Conservation (phyloP, 2,329 filamentous ascomycete species). For the Beauveria brongniartii region DNA sequence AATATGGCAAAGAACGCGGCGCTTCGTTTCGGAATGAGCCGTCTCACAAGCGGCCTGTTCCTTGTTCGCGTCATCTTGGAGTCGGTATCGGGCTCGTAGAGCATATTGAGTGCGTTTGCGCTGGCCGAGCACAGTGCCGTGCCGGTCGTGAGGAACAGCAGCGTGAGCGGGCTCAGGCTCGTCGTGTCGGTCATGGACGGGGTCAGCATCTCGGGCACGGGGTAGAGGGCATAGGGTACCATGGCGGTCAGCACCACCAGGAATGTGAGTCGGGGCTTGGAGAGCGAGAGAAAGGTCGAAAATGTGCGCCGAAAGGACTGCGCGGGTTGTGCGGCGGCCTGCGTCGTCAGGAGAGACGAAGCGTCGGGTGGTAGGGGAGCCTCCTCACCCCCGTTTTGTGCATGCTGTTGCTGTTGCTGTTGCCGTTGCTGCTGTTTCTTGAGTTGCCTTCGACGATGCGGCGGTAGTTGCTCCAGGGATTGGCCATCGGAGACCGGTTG, state of each 20-base stretch:
- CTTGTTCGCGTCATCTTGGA: conserved; percentile 89
- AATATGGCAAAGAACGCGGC: conserved; percentile 74
- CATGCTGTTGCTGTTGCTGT: conserved; percentile 7
- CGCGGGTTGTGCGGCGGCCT: conserved; percentile 40
- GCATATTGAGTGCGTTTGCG: conserved; percentile 95
- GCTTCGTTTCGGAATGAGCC: conserved; percentile 61
- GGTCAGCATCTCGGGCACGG: conserved; percentile 76
- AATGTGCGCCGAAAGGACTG: conserved; percentile 56
- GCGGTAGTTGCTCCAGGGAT: conserved; percentile 20
- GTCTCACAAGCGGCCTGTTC: conserved; percentile 80
- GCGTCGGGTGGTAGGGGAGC: conserved; percentile 38
- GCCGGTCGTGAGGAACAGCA: conserved; percentile 83
- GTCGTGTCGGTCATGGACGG: conserved; percentile 59
- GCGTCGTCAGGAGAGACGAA: conserved; percentile 47
- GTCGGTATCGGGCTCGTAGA: conserved; percentile 85
- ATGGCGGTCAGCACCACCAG: conserved; percentile 88
- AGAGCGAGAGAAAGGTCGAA: conserved; percentile 78
- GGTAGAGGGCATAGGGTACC: conserved; percentile 86
- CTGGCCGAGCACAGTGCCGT: conserved; percentile 84
- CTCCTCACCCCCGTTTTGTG: conserved; percentile 13
- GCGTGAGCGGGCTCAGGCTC: conserved; percentile 80
- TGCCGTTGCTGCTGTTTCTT: conserved; percentile 17
- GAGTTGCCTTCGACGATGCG: conserved; percentile 29
- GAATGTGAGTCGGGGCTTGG: conserved; percentile 90
- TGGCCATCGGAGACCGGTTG: conserved; percentile 7